Conservation (phyloP, 805 yeast species). For the Trichomonascus vanleenenianus region DNA sequence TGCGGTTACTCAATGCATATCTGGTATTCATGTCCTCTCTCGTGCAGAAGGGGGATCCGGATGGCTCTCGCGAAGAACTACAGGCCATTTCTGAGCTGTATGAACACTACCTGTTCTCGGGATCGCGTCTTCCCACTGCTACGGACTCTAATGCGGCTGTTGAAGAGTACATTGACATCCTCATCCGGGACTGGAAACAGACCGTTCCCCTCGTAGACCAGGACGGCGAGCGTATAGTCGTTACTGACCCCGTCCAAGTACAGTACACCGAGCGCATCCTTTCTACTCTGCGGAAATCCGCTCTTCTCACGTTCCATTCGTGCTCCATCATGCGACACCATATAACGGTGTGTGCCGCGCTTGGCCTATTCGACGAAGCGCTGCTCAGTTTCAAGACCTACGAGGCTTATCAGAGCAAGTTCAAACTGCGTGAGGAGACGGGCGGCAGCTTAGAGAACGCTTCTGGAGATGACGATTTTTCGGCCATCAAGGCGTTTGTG, state of each 20-base stretch:
- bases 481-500: constrained; percentile 6
- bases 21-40: constrained; percentile 4
- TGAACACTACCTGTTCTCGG: constrained; percentile 13
- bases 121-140: constrained; percentile 16
- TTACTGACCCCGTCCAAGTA: constrained; percentile 5
- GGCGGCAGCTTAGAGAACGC: constrained; percentile 23
- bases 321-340: constrained; percentile 26
- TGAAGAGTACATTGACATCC: constrained; percentile 17
- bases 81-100: constrained; percentile 1
- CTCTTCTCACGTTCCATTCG: constrained; percentile 28
- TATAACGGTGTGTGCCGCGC: constrained; percentile 20
- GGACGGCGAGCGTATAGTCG: constrained; percentile 7
- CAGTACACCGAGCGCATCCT: constrained; percentile 13
- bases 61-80: too few species aligned
- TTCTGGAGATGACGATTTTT: constrained; percentile 14
- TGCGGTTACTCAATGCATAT: neutral
- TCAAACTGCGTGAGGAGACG: constrained; percentile 16
- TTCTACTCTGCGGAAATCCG: constrained; percentile 14
- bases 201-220: constrained; percentile 6
- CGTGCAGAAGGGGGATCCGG: too few species aligned
- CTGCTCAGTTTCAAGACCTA: constrained; percentile 27
- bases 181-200: constrained; percentile 19
- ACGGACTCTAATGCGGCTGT: constrained; percentile 16
- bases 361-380: constrained; percentile 26
- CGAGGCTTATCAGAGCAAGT: constrained; percentile 23